Evolutionary conservation across 179 eudicot genomes (phyloP), one percentile per base, ranked within the genome.

Genomic region (Heliamphora pulchella): DNA sequence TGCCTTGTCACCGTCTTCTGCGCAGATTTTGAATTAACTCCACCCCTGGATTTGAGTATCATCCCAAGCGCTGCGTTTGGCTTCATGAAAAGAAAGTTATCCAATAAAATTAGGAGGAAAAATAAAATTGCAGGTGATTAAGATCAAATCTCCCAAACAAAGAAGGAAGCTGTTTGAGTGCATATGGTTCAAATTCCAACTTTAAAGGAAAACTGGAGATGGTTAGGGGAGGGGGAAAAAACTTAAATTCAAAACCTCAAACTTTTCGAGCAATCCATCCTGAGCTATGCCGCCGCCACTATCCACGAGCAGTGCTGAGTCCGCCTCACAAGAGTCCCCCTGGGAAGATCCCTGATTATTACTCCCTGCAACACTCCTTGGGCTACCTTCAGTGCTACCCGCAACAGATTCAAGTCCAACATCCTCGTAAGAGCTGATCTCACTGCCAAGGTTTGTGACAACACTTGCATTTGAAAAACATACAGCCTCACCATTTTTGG

Each of bases 1-100:
- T 90, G 97, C 96, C 96, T 93, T 77, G 86, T 80, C 66, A 87
- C 82, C 50, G 90, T 82, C 80, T 87, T 86, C 84, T 81, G 87
- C 80, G 84, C 84, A 87, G 90, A 81, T 78, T 88, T 85, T 18
- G 88, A 81, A 61, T 82, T 85, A 85, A 84, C 81, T 82, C 89
- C 89, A 80, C 89, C 90, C 82, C 85, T 86, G 71, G 93, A 85
- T 82, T 89, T 86, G 76, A 92, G 85, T 72, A 86, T 86, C 89
- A 83, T 83, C 63, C 74, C 81, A 57, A 81, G 66, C n/a, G 77
- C 74, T 4, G 74, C 86, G 48, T 80, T 86, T 81, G 87, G 83
- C 93, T 91, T 81, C 85, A 86, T 11, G 75, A 81, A 78, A 84
- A 46, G 71, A 72, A 81, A 41, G 15, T 46, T 64, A 70, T 17